Conservation (phyloP, 805 yeast species). For the Candida oleophila region DNA sequence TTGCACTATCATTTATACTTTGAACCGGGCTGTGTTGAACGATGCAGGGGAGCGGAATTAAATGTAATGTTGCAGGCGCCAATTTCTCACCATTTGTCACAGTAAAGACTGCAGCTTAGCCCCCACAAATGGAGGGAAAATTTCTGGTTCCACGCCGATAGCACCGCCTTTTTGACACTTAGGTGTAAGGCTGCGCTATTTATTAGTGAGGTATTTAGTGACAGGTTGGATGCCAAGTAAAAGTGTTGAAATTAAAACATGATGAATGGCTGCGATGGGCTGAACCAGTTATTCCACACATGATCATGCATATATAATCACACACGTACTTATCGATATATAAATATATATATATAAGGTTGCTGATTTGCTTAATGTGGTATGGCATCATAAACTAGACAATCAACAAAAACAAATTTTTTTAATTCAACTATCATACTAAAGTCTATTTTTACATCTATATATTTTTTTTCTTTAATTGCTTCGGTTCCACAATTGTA, state of each 20-base stretch:
- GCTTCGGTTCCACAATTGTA: too few species aligned
- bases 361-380: too few species aligned
- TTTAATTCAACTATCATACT: too few species aligned
- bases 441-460: too few species aligned
- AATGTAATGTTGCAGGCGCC: background rate
- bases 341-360: too few species aligned
- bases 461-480: too few species aligned
- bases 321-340: background rate
- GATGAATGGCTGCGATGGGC: background rate
- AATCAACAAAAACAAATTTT: too few species aligned
- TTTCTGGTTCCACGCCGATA: background rate
- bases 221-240: background rate
- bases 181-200: background rate
- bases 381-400: too few species aligned
- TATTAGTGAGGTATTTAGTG: background rate
- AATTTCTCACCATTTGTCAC: background rate
- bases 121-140: background rate
- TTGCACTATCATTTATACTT: conserved; percentile 37
- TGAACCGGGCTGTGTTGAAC: conserved; percentile 11
- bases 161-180: background rate
- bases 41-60: background rate
- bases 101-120: too few species aligned
- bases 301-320: background rate
- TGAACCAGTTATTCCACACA: background rate
- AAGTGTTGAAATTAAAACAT: background rate